A percentile compares a stretch with the other conserved stretches of the same genome.
phyloP scores from a whole-genome alignment of 148 eudicot genomes.

The Fagopyrum esculentum region DNA sequence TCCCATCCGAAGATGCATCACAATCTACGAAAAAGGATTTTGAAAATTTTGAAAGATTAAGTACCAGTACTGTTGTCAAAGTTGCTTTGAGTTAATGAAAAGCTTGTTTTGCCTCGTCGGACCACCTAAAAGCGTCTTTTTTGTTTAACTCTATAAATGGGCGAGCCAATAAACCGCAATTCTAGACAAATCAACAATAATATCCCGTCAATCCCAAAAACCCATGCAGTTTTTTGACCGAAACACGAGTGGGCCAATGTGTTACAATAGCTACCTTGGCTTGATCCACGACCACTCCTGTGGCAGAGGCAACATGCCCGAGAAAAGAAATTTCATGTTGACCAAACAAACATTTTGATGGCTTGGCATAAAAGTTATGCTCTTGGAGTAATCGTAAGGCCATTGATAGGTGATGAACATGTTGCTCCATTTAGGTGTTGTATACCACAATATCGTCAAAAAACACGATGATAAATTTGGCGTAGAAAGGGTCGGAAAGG shows the following conservation, averaged over 20 bases:
- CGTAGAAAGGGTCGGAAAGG: background rate
- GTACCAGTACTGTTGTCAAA: background rate
- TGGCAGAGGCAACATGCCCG: background rate
- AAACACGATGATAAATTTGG: background rate
- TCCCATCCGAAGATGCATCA: background rate
- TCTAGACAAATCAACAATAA: background rate
- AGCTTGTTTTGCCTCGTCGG: background rate
- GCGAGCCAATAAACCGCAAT: background rate
- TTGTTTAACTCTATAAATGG: background rate
- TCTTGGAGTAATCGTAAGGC: too few species aligned
- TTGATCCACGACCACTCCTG: background rate
- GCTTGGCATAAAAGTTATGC: too few species aligned
- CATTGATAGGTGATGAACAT: too few species aligned
- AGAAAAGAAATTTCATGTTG: too few species aligned
- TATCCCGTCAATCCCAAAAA: slow-evolving; percentile 10
- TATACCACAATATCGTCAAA: background rate
- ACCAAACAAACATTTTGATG: too few species aligned
- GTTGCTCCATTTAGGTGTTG: too few species aligned
- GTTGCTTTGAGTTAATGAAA: background rate
- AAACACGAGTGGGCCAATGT: background rate
- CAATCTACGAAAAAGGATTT: background rate
- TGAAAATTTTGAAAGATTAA: background rate
- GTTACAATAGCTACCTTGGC: background rate
- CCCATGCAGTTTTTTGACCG: background rate
- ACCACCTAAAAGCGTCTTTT: background rate